Base-by-base conservation (phyloP, 2,329 filamentous ascomycete genomes). In the Talaromyces atroroseus region DNA sequence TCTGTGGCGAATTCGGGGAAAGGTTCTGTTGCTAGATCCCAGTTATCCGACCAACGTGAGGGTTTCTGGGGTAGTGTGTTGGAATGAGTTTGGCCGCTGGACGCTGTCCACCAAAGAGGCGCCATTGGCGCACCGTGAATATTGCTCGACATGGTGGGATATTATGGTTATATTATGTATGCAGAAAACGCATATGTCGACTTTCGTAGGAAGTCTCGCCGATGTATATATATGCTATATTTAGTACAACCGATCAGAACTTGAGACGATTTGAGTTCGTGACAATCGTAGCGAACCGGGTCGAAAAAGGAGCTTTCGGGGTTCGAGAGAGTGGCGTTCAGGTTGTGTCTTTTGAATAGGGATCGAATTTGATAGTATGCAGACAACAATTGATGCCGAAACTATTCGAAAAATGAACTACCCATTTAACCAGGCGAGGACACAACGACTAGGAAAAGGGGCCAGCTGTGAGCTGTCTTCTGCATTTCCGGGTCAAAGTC, bases 381-480 rank as follows among this genome's bases (percentile, higher is more conserved):
- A 42, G 49, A 42, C 20, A 29, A 46, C 49, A 34, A 44, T 52
- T 32, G 44, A 46, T 29, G 21, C 29, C 26, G 21, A 29, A 47
- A 26, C 29, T 18, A 40, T 40, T 5, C 18, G 18, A 44, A 18
- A 18, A 21, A 21, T 7, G 44, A 50, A 36, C 45, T 45, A 26
- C 24, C 52, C 34, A 23, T 32, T 49, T 42, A 58, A 53, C 51
- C 56, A 14, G 56, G 51, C 34, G 38, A 29, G 40, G 52, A 58
- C 40, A 21, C 23, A 40, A 46, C 32, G 32, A 49, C 45, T 32
- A 49, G 32, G 26, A 54, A 20, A 26, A 38, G 24, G 20, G 26
- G 11, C 50, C 51, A 40, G 46, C 51, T 38, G 23, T 47, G 51
- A 52, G 56, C 56, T 46, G 56, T 53, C 56, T 50, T 54, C 21